phyloP scores from a whole-genome alignment of 257 asterid species.

The Salvia hispanica region DNA sequence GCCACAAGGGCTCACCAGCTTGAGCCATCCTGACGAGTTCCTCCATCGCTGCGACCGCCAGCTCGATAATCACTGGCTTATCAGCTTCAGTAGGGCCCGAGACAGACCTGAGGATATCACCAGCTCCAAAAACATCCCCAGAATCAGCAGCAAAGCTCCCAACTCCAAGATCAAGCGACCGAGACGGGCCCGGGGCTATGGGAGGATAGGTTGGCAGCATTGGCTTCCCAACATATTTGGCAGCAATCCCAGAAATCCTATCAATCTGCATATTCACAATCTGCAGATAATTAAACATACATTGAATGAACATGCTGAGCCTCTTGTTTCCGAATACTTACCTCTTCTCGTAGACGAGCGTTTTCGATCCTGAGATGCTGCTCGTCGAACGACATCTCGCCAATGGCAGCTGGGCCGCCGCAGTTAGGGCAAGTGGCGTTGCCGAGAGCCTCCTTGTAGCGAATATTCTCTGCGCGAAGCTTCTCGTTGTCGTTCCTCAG shows the following conservation, averaged over 20 bases:
- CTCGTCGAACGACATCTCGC: conserved; percentile 75
- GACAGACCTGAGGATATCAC: conserved; percentile 60
- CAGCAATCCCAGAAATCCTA: conserved; percentile 75
- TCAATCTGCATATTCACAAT: conserved; percentile 42
- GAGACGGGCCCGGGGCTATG: conserved; percentile 46
- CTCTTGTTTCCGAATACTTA: conserved; percentile 8
- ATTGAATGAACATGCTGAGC: no score
- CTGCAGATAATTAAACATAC: no score
- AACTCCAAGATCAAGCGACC: conserved; percentile 61
- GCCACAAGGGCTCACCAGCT: conserved; percentile 69
- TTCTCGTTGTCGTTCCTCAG: conserved; percentile 67
- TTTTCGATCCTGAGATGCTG: conserved; percentile 76
- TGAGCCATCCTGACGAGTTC: conserved; percentile 67
- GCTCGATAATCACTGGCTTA: conserved; percentile 68
- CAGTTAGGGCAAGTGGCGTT: conserved; percentile 68
- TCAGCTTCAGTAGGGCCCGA: conserved; percentile 66
- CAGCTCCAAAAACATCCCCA: conserved; percentile 54
- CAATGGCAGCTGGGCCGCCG: conserved; percentile 73
- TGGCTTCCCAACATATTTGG: conserved; percentile 72
- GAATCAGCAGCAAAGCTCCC: conserved; percentile 51
- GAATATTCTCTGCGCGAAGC: conserved; percentile 65
- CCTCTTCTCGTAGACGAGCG: conserved; percentile 77
- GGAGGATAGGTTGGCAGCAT: conserved; percentile 56
- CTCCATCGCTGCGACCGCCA: conserved; percentile 89
- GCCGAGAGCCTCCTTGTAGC: conserved; percentile 66